Conservation (phyloP, 2,329 filamentous ascomycete species). For the Ophiocordyceps australis region DNA sequence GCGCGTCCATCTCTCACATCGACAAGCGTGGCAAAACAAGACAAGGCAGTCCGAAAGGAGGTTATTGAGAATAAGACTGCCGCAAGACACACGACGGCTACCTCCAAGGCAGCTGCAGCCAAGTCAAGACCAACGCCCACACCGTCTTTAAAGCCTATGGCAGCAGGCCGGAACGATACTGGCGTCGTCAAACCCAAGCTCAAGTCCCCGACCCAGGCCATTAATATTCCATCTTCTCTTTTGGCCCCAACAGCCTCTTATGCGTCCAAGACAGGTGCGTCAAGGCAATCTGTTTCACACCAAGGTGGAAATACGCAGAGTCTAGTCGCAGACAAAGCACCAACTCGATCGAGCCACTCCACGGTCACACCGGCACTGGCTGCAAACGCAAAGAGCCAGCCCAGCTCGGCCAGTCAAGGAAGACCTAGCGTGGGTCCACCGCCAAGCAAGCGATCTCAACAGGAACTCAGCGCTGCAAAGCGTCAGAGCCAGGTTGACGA, state of each 20-base stretch:
- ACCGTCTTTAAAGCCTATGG: conserved; percentile 16
- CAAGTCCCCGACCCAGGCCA: conserved; percentile 51
- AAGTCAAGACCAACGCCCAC: conserved; percentile 11
- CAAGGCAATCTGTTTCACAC: conserved; percentile 8
- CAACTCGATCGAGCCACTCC: conserved; percentile 7
- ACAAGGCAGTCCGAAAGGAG: too few relatives aligned
- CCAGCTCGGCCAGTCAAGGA: conserved; percentile 23
- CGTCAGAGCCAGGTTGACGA: conserved; percentile 43
- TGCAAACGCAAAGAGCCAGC: conserved; percentile 8
- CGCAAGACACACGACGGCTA: conserved; percentile 15
- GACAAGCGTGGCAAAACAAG: conserved; percentile 13
- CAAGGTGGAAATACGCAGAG: conserved; percentile 16
- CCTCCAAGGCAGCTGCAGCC: conserved; percentile 9
- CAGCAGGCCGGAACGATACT: conserved; percentile 16
- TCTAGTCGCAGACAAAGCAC: conserved; percentile 16
- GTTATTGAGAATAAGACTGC: conserved; percentile 6
- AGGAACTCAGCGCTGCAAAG: conserved; percentile 17
- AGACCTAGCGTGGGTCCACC: conserved; percentile 38
- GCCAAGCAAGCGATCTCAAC: conserved; percentile 26
- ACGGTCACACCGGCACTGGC: too few relatives aligned
- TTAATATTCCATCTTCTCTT: conserved; percentile 47
- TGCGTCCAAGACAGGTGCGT: conserved; percentile 32
- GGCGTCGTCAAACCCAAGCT: conserved; percentile 39
- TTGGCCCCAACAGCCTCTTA: conserved; percentile 54
- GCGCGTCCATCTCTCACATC: too few relatives aligned